Base-by-base conservation (phyloP, 1,284 basidiomycete genomes). In the Pseudozyma sp. region DNA sequence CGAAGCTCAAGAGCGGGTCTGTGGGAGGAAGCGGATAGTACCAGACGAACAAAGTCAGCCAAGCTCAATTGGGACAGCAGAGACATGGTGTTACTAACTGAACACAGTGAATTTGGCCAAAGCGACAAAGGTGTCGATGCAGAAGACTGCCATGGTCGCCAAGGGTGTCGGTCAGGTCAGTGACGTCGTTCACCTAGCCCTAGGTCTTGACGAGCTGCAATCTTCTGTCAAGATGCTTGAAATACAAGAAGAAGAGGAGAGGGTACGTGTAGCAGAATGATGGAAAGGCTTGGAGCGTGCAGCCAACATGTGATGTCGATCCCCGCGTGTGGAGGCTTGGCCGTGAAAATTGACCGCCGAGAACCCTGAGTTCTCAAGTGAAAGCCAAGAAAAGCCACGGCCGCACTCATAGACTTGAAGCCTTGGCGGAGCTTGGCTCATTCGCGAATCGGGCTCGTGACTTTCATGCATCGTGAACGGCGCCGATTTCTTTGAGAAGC, bases 1-100 rank as follows among this genome's bases (percentile, higher is more conserved):
- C 57, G 19, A 71, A 4, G 39, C 59, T 55, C 11, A 65, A n/a
- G n/a, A 76, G 36, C 7, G 73, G 73, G 19, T 71, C 70, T 72
- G 35, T 5, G 5, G 11, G 21, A 7, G 31, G 18, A 16, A 49
- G 25, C 11, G 18, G n/a, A 49, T 1, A 16, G n/a, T 8, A 12
- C 10, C 3, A 3, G 25, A 31, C 25, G 25, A 31, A 3, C 3
- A 31, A 6, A 5, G 6, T 35, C 31, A 16, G 14, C 13, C 5
- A 34, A n/a, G 14, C 9, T 11, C 34, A 8, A 13, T 36, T 18
- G 49, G 34, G 14, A 31, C 3, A 7, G 40, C 2, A 39, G 42
- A 18, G 25, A 34, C 25, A 9, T 18, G 11, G 16, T 18, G 8
- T 3, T 38, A 59, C 66, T 38, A 39, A 69, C 66, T 67, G 52